Conservation (phyloP, 352 stramenopile species). For the Pythium aristosporum region DNA sequence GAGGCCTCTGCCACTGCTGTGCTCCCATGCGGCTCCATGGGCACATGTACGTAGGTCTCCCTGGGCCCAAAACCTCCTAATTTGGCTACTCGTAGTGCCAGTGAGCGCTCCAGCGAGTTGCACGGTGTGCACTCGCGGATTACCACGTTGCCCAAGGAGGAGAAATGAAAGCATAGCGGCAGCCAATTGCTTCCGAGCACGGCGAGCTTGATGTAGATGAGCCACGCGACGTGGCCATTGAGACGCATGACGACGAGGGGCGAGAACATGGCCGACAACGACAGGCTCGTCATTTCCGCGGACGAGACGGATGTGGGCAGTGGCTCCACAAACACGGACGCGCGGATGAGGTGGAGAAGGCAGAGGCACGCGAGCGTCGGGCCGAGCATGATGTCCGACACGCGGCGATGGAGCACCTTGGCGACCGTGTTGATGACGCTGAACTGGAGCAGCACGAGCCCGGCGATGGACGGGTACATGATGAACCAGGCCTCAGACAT, state of each 20-base stretch:
- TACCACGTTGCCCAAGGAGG: slow-evolving; percentile 25
- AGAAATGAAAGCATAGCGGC: slow-evolving; percentile 34
- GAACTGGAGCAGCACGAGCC: slow-evolving; percentile 43
- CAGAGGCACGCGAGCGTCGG: slow-evolving; percentile 39
- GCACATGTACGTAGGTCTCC: slow-evolving; percentile 1
- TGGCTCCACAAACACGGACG: slow-evolving; percentile 19
- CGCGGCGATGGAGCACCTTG: slow-evolving; percentile 37
- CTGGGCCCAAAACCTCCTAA: slow-evolving; percentile 11
- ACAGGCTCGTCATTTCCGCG: slow-evolving; percentile 30
- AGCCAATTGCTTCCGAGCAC: slow-evolving; percentile 36
- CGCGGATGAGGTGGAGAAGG: slow-evolving; percentile 35
- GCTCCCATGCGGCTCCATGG: neutral
- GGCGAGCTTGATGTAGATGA: slow-evolving; percentile 40
- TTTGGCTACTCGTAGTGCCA: slow-evolving; percentile 5
- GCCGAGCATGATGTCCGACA: slow-evolving; percentile 34
- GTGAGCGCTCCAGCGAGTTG: neutral
- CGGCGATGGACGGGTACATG: slow-evolving; percentile 40
- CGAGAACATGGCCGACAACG: slow-evolving; percentile 34
- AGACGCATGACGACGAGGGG: slow-evolving; percentile 26
- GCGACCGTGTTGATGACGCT: slow-evolving; percentile 47
- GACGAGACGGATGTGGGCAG: slow-evolving; percentile 28
- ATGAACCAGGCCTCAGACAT: slow-evolving; percentile 45
- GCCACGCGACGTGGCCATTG: slow-evolving; percentile 29
- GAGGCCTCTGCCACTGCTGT: neutral
- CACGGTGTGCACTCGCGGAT: slow-evolving; percentile 24